A percentile compares a stretch with the other conserved stretches of the same genome.
These are phyloP conservation scores for Teratosphaeria pseudoeucalypti DNA, from an alignment of 2,329 filamentous ascomycete species.

Conservation along the genomic window DNA sequence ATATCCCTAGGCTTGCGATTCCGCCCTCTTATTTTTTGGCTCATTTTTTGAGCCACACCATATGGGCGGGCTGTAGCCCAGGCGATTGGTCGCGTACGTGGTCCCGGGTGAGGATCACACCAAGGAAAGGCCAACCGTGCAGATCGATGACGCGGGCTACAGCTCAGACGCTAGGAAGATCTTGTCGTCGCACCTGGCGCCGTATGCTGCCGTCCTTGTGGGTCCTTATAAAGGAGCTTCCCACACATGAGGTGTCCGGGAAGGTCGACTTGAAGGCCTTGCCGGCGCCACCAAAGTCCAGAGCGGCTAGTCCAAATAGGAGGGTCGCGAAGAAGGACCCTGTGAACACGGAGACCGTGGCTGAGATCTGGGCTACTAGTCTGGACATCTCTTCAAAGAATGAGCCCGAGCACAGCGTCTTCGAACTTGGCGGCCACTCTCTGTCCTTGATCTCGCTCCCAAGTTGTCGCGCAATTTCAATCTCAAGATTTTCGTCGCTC, in stretches of 20 bases:
- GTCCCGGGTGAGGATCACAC: slow-evolving; percentile 54
- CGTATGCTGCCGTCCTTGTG: slow-evolving; percentile 75
- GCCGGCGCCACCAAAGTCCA: slow-evolving; percentile 51
- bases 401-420: no score
- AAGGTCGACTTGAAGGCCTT: slow-evolving; percentile 65
- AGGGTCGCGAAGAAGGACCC: slow-evolving; percentile 41
- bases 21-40: background rate
- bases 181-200: slow-evolving; percentile 57
- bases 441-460: no score
- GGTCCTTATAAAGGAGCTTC: slow-evolving; percentile 60
- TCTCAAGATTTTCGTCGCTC: no score
- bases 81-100: slow-evolving; percentile 66
- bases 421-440: no score
- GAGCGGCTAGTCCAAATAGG: slow-evolving; percentile 8
- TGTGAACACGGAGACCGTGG: slow-evolving; percentile 55
- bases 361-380: no score
- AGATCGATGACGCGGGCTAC: slow-evolving; percentile 60
- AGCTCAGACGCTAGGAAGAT: slow-evolving; percentile 58
- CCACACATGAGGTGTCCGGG: slow-evolving; percentile 67
- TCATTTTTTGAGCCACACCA: background rate
- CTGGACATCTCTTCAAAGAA: no score
- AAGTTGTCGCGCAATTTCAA: no score
- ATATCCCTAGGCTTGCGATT: background rate
- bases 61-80: background rate
- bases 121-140: slow-evolving; percentile 48